Conservation (phyloP, 2,329 filamentous ascomycete genomes). For the Verticillium isaacii region DNA sequence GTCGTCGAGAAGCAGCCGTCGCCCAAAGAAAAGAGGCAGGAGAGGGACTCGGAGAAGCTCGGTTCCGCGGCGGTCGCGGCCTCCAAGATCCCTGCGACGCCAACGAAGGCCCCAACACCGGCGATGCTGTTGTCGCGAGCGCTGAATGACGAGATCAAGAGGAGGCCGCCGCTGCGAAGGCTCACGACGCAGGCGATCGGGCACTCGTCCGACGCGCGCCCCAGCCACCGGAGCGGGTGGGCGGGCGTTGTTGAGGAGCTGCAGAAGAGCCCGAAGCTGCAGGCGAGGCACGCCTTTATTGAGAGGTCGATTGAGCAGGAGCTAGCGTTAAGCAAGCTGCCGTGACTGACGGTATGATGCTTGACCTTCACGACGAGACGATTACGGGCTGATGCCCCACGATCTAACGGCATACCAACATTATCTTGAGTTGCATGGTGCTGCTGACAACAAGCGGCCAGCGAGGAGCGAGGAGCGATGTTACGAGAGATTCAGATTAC, state of each 20-base stretch:
- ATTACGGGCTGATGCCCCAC: not conserved
- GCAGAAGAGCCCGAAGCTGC: conserved; percentile 55
- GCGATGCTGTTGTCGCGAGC: conserved; percentile 32
- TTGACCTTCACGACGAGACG: not conserved
- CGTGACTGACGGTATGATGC: conserved; percentile 1
- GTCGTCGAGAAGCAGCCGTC: conserved; percentile 24
- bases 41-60: not conserved
- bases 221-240: conserved; percentile 52
- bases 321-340: conserved; percentile 12
- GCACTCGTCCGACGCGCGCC: conserved; percentile 42
- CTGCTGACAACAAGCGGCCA: not conserved
- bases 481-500: not conserved
- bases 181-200: conserved; percentile 51
- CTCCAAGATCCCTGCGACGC: conserved; percentile 24
- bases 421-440: not conserved
- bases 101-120: conserved; percentile 17
- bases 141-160: conserved; percentile 36
- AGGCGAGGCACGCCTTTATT: conserved; percentile 58
- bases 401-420: not conserved
- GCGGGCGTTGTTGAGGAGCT: conserved; percentile 59
- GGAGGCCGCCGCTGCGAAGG: conserved; percentile 44
- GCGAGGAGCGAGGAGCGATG: not conserved
- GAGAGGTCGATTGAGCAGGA: conserved; percentile 45
- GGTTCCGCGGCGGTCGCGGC: conserved; percentile 4
- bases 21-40: conserved; percentile 14